Evolutionary conservation across 805 yeast species (phyloP).

Genomic region (Citeromyces matritensis): DNA sequence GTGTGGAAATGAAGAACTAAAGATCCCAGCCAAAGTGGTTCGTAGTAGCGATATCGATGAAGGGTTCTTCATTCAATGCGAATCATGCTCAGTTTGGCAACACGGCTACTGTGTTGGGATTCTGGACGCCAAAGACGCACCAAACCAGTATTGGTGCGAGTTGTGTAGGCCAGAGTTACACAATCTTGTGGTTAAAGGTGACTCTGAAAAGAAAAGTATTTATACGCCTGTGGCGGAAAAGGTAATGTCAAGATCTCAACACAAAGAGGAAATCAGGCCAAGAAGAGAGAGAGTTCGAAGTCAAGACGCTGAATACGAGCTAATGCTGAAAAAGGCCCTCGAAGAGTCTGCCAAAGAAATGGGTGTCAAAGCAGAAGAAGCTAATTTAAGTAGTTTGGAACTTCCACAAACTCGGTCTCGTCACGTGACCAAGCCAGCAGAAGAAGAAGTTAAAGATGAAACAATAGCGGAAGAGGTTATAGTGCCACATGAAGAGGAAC

Average conservation of each 20-base stretch:
- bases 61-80: constrained; percentile 75
- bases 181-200: constrained; percentile 26
- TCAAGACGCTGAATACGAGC: constrained; percentile 19
- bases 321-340: constrained; percentile 25
- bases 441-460: constrained; percentile 7
- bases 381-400: too few species aligned
- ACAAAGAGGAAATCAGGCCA: constrained; percentile 5
- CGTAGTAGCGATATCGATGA: constrained; percentile 14
- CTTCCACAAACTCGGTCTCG: neutral
- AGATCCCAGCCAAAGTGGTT: constrained; percentile 9
- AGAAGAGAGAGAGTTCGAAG: constrained; percentile 10
- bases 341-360: constrained; percentile 42
- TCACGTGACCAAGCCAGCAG: neutral
- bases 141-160: constrained; percentile 95
- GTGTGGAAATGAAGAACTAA: constrained; percentile 33
- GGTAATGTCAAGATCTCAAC: constrained; percentile 1
- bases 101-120: constrained; percentile 94
- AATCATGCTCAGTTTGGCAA: constrained; percentile 91
- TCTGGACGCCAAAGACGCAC: constrained; percentile 55
- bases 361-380: constrained; percentile 12
- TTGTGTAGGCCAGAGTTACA: constrained; percentile 79
- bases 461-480: constrained; percentile 5
- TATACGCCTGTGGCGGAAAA: constrained; percentile 21
- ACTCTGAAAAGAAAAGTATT: constrained; percentile 29
- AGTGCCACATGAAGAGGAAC: constrained; percentile 3